A percentile compares a stretch with the other conserved stretches of the same genome.
Conservation (phyloP, 768 basidiomycete genomes). For the Amanita pseudoporphyria region DNA sequence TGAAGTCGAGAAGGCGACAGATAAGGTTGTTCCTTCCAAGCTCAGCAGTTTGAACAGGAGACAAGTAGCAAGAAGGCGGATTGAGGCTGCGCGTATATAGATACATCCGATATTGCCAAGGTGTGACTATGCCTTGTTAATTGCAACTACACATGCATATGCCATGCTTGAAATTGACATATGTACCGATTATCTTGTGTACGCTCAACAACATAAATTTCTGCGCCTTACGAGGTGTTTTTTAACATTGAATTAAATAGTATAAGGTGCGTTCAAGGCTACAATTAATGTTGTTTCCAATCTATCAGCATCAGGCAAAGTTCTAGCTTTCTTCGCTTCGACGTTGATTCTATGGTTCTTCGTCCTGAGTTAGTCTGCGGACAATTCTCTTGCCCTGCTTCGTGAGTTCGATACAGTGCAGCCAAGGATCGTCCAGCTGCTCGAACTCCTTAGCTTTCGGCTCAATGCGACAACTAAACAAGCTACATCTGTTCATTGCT, state of each 20-base stretch:
- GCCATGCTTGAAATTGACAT: not conserved
- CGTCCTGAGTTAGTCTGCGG: not conserved
- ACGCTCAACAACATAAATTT: not conserved
- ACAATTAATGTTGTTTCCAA: too few relatives aligned
- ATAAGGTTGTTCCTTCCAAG: slow-evolving; percentile 48
- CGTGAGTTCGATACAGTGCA: not conserved
- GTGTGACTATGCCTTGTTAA: not conserved
- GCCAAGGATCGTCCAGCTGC: not conserved
- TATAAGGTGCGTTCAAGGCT: too few relatives aligned
- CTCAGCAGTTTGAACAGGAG: slow-evolving; percentile 71
- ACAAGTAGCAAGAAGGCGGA: slow-evolving; percentile 80
- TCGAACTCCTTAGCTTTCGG: not conserved
- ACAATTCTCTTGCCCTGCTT: not conserved
- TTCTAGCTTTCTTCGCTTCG: too few relatives aligned
- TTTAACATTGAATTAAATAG: too few relatives aligned
- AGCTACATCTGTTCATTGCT: not conserved
- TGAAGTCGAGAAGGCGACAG: slow-evolving; percentile 91
- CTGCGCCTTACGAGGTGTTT: too few relatives aligned
- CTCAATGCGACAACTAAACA: not conserved
- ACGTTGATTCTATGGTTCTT: not conserved
- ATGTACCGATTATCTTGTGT: not conserved
- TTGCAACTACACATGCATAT: not conserved
- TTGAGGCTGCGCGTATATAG: slow-evolving; percentile 57
- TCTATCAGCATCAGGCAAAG: too few relatives aligned
- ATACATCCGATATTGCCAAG: not conserved